Evolutionary conservation across 2,329 filamentous ascomycete genomes (phyloP), one percentile per base, ranked within the genome.

Genomic region (Clonostachys rhizophaga): DNA sequence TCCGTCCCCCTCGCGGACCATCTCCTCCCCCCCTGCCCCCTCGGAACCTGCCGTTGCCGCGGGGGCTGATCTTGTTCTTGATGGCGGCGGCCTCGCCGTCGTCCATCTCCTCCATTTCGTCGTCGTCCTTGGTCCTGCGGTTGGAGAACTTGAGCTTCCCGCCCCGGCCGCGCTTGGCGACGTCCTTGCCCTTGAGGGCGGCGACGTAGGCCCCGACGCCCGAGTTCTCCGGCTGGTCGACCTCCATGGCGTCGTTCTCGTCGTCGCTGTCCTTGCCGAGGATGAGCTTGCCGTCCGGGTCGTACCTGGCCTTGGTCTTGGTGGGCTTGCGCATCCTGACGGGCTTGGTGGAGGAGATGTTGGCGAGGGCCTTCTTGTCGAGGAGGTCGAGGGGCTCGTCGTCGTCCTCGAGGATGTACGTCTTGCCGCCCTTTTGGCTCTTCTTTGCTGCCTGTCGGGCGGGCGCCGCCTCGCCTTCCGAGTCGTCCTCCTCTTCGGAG

Each of bases 341-440:
- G 5, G 91, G 92, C 65, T 91, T 92, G 11, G 90, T 96, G 6
- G 89, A 89, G 4, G 91, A 96, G 59, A 99, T 96, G 63, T 90
- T 94, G 46, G 90, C 92, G 40, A 99, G 80, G 9, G 91, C 90
- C 62, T 86, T 86, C 51, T 89, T 87, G 59, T 94, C 92, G 14
- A 99, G 81, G 42, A 99, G 79, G 71, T 99, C 94, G 40, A 99
- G 84, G 2, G 94, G 94, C 65, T 97, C 94, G 57, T 95, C 89
- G 49, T 95, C 90, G 51, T 95, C 88, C 71, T 97, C 92, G 50
- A 96, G 81, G 57, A 99, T 97, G 67, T 94, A 99, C 2, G 87
- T 82, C 58, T 83, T 84, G 58, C 79, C 78, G 40, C 79, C 81
- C 65, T 82, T 83, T 59, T 81, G 76, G 53, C 68, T 60, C 63